phyloP scores from a whole-genome alignment of 2,329 filamentous ascomycete species.

The Diaporthe vexans region DNA sequence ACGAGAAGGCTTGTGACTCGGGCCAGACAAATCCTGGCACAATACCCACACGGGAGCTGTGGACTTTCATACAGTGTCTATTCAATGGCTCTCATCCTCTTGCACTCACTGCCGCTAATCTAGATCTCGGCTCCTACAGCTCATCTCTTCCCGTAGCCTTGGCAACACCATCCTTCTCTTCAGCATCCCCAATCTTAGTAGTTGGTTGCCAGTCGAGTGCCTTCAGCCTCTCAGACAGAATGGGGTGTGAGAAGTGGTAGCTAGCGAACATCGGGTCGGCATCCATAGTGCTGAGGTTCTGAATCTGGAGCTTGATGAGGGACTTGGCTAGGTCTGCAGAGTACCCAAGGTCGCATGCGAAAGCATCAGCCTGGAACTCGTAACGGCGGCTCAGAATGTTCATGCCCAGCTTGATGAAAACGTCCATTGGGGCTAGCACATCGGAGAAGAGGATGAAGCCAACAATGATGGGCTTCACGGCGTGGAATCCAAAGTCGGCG shows the following conservation, averaged over 20 bases:
- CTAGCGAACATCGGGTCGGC: constrained; percentile 98
- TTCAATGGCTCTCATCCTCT: background rate
- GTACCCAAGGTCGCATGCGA: constrained; percentile 89
- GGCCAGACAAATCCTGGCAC: background rate
- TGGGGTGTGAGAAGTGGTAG: constrained; percentile 99
- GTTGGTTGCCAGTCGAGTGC: constrained; percentile 88
- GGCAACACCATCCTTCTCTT: constrained; percentile 62
- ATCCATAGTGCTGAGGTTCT: constrained; percentile 98
- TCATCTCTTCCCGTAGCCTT: constrained; percentile 82
- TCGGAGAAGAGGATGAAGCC: constrained; percentile 98
- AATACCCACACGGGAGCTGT: background rate
- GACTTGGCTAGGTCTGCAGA: constrained; percentile 85
- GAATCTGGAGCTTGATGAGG: constrained; percentile 96
- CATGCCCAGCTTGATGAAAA: constrained; percentile 94
- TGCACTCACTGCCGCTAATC: background rate
- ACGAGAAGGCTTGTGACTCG: background rate
- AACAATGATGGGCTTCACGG: constrained; percentile 90
- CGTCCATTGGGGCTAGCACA: constrained; percentile 93
- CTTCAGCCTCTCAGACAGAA: constrained; percentile 91
- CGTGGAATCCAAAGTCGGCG: constrained; percentile 88
- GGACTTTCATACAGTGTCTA: background rate
- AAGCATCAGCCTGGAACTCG: constrained; percentile 95
- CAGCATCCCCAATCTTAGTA: constrained; percentile 60
- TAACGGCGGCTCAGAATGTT: constrained; percentile 95
- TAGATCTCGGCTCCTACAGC: constrained; percentile 64